These are phyloP conservation scores for Penicillium concentricum DNA, from an alignment of 2,329 filamentous ascomycete genomes.

Conservation along the genomic window DNA sequence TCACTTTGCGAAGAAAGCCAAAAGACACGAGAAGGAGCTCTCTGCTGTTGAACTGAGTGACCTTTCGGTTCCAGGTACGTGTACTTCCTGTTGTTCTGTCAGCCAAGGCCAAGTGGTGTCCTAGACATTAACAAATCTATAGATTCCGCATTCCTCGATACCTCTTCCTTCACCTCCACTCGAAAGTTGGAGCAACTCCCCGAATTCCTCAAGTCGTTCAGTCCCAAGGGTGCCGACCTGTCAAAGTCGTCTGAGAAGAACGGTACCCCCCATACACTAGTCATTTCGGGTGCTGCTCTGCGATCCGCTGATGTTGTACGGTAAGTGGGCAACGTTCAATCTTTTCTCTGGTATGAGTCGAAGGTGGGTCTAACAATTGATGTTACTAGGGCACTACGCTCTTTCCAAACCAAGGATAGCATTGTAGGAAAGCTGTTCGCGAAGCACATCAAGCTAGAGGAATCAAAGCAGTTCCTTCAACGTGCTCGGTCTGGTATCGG, in stretches of 20 bases:
- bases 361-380: constrained; percentile 7
- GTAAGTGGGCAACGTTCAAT: constrained; percentile 43
- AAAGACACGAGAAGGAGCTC: constrained; percentile 74
- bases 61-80: constrained; percentile 71
- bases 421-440: constrained; percentile 90
- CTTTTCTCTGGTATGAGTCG: not conserved
- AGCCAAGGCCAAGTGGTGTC: not conserved
- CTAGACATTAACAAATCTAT: not conserved
- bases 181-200: constrained; percentile 73
- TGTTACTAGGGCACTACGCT: constrained; percentile 62
- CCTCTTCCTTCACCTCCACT: constrained; percentile 67
- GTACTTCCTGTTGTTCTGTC: not conserved
- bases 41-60: constrained; percentile 83
- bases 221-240: constrained; percentile 58
- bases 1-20: constrained; percentile 76
- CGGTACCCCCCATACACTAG: constrained; percentile 78
- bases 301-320: constrained; percentile 81
- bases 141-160: constrained; percentile 77
- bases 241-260: constrained; percentile 65
- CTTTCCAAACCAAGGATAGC: constrained; percentile 75
- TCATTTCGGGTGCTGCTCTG: constrained; percentile 81
- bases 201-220: constrained; percentile 67
- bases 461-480: constrained; percentile 75
- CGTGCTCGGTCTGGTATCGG: constrained; percentile 69
- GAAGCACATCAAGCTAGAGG: constrained; percentile 94